Evolutionary conservation across 2,329 filamentous ascomycete species (phyloP).

Genomic region (Monosporascus sp.): DNA sequence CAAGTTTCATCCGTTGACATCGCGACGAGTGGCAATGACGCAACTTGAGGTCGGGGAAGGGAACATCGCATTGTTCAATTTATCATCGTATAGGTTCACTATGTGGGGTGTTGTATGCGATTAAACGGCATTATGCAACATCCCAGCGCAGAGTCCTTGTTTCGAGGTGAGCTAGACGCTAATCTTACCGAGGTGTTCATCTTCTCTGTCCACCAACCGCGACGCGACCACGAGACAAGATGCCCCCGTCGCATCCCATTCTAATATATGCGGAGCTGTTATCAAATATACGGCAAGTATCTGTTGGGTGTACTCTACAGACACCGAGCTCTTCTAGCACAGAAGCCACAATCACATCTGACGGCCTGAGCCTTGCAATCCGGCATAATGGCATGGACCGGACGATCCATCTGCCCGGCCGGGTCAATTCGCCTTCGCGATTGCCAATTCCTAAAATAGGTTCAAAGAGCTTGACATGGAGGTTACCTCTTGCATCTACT

Average conservation of each 20-base stretch:
- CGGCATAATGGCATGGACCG: slow-evolving; percentile 36
- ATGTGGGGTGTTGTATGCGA: neutral
- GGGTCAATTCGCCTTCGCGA: slow-evolving; percentile 26
- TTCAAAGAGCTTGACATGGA: slow-evolving; percentile 43
- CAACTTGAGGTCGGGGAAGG: neutral
- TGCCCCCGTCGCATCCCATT: slow-evolving; percentile 16
- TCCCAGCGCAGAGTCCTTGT: neutral
- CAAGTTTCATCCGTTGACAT: too few species aligned
- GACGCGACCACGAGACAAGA: slow-evolving; percentile 10
- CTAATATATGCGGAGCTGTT: slow-evolving; percentile 60
- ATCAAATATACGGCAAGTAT: slow-evolving; percentile 59
- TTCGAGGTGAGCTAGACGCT: too few species aligned
- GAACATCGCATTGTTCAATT: neutral
- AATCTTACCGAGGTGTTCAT: neutral
- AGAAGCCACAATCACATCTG: slow-evolving; percentile 35
- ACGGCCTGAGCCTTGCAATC: slow-evolving; percentile 42
- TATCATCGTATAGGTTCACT: neutral
- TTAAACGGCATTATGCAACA: neutral
- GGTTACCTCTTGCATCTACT: slow-evolving; percentile 37
- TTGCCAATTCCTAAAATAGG: slow-evolving; percentile 33
- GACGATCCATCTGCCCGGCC: slow-evolving; percentile 38
- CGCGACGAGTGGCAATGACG: neutral
- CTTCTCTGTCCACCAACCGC: neutral
- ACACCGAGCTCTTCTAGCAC: slow-evolving; percentile 39
- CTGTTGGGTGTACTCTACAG: slow-evolving; percentile 48